Base-by-base conservation (phyloP, 257 asterid genomes). In the Buddleja alternifolia region DNA sequence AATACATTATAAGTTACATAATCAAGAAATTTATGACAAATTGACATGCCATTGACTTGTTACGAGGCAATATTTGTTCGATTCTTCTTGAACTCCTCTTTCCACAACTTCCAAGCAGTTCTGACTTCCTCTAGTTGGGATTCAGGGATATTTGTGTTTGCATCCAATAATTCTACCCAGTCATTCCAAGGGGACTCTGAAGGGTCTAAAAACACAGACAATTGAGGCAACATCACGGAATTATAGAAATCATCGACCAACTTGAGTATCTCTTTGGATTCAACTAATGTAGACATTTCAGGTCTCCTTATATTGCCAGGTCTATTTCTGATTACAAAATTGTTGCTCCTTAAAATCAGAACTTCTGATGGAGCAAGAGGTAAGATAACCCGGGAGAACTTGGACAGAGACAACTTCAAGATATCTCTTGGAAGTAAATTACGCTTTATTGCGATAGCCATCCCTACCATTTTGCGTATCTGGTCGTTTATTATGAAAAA, bases 321-420 rank as follows among this genome's bases (percentile, higher is more conserved):
- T 54, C 86, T 70, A 12, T 87, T 85, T 77, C 97, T 83, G 75
- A 87, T 74, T 3, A 76, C 89, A 40, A 91, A 91, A 51, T 78
- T 75, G 79, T 93, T 93, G 54, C 96, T 84, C 77, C 90, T 77
- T 75, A 93, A 77, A 40, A 93, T 58, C 74, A 91, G 81, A 45
- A 82, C 99, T 82, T 93, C 97, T 15, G 99, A 85, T 32, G 97
- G 99, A 55, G 96, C 99, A 34, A 88, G 86, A 44, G 99, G 99
- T 21, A 90, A 51, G 16, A 89, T 82, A 34, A 93, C 83, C 77
- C 97, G 83, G 8, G 99, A 90, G 79, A 84, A 89, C 70, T 91
- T 90, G 85, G 77, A 73, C 21, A 93, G 82, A 3, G 99, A 90
- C 61, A 90, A 55, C 48, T 73, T 68, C 73, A 93, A 16, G 67